A percentile compares a stretch with the other conserved stretches of the same genome.
These are phyloP conservation scores for Podaxis sp. DNA, from an alignment of 768 basidiomycete genomes.

Conservation along the genomic window DNA sequence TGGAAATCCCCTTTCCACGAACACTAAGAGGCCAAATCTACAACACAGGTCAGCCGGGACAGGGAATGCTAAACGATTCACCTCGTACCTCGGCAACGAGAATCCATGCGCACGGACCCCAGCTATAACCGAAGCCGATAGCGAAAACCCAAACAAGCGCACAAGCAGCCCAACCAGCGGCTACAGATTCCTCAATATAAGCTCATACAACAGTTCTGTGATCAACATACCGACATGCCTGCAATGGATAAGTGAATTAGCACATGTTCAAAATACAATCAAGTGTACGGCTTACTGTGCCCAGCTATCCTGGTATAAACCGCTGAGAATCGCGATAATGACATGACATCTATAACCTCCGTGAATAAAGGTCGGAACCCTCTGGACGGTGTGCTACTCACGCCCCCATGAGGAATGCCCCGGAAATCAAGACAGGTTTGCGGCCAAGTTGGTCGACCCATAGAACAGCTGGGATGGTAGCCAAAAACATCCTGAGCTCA, in stretches of 20 bases:
- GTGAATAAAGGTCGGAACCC: background rate
- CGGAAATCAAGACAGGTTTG: slow-evolving; percentile 71
- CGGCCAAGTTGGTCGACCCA: slow-evolving; percentile 77
- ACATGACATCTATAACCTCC: slow-evolving; percentile 53
- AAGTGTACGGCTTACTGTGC: slow-evolving; percentile 29
- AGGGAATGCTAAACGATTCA: background rate
- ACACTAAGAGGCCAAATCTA: slow-evolving; percentile 69
- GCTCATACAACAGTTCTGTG: background rate
- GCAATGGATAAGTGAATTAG: slow-evolving; percentile 11
- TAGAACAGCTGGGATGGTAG: slow-evolving; percentile 80
- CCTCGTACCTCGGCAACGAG: slow-evolving; percentile 56
- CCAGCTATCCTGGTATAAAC: slow-evolving; percentile 59
- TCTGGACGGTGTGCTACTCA: slow-evolving; percentile 26
- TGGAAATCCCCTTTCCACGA: slow-evolving; percentile 73
- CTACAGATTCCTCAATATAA: slow-evolving; percentile 22
- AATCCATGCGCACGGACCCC: slow-evolving; percentile 82
- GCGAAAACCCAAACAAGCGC: slow-evolving; percentile 75
- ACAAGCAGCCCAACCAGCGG: slow-evolving; percentile 74
- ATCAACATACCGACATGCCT: slow-evolving; percentile 32
- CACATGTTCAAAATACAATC: background rate
- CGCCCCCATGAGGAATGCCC: slow-evolving; percentile 70
- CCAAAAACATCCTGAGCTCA: slow-evolving; percentile 60
- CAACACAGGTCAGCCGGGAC: background rate
- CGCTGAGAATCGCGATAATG: slow-evolving; percentile 65
- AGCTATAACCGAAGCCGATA: slow-evolving; percentile 73